Base-by-base conservation (phyloP, 2,329 filamentous ascomycete genomes). In the Monilinia laxa region DNA sequence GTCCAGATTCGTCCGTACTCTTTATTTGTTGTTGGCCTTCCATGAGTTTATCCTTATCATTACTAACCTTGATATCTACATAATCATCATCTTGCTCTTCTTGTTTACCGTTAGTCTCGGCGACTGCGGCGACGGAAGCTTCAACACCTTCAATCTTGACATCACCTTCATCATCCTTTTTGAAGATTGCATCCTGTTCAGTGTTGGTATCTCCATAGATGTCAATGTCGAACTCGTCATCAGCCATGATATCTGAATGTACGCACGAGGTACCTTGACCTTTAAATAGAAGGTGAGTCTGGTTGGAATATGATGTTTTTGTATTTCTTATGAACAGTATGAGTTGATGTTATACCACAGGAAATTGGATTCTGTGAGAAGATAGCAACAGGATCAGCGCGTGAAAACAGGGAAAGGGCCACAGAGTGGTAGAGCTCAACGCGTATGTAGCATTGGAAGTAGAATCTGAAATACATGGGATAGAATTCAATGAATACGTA, bases 211-310 rank as follows among this genome's bases (percentile, higher is more conserved):
- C 87, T 73, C 86, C 87, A 75, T 90, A 90, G 74, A 90, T 87
- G 72, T 90, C 88, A 79, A 90, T 89, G 73, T 90, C 88, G 77
- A 88, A 90, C 73, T 89, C 87, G 74, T 89, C 87, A 73, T 90
- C 87, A 72, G 87, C 85, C 87, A 90, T 90, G 64, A 67, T 69
- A 71, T 28, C 52, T 59, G 31, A 25, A 57, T 57, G 52, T 58
- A 57, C 31, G 57, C 62, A 58, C 56, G 40, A 58, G 53, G 54
- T 55, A 38, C 68, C 68, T 68, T 52, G 35, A 58, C 12, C 35
- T 49, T 49, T 11, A 35, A 35, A 28, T 35, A 12, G 23, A 55
- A 6, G 52, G 38, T 49, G 14, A 56, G 52, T 7, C 49, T 35
- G 42, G 49, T 31, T 64, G 68, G 28, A 63, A 68, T 57, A 68